phyloP scores from a whole-genome alignment of 108 stramenopile species.

The Chaetoceros muelleri region DNA sequence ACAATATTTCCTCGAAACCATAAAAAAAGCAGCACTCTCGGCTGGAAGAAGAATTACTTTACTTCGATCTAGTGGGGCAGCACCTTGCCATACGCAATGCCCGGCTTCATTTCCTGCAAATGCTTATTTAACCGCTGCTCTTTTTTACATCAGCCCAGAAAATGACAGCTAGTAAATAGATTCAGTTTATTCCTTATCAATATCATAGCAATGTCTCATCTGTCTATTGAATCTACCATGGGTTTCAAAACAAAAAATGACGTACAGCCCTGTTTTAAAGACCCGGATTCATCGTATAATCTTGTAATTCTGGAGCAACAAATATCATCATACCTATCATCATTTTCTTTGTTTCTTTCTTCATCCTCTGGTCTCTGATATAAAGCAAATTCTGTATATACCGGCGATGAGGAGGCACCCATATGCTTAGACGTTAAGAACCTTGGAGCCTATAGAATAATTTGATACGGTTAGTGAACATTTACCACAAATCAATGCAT shows the following conservation, averaged over 20 bases:
- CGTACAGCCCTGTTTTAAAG: neutral
- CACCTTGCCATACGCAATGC: constrained; percentile 73
- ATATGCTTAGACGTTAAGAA: neutral
- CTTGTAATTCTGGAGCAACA: neutral
- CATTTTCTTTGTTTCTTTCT: neutral
- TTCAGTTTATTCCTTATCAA: neutral
- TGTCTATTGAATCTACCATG: neutral
- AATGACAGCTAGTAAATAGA: neutral
- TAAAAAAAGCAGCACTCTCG: constrained; percentile 56
- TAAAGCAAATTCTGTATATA: neutral
- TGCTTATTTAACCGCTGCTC: constrained; percentile 67
- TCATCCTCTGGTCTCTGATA: neutral
- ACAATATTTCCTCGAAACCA: constrained; percentile 60
- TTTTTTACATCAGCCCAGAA: constrained; percentile 50
- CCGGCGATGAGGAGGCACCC: neutral
- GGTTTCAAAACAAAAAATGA: neutral
- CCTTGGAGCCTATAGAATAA: neutral
- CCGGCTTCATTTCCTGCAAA: constrained; percentile 68
- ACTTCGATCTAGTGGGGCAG: constrained; percentile 54
- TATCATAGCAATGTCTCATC: neutral
- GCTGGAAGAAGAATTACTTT: constrained; percentile 58
- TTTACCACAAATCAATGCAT: too few relatives aligned
- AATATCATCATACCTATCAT: neutral
- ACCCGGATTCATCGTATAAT: neutral
- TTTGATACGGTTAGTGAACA: too few relatives aligned